Evolutionary conservation across 306 rosid species (phyloP), one percentile per base, ranked within the genome.

Genomic region (Pueraria montana): DNA sequence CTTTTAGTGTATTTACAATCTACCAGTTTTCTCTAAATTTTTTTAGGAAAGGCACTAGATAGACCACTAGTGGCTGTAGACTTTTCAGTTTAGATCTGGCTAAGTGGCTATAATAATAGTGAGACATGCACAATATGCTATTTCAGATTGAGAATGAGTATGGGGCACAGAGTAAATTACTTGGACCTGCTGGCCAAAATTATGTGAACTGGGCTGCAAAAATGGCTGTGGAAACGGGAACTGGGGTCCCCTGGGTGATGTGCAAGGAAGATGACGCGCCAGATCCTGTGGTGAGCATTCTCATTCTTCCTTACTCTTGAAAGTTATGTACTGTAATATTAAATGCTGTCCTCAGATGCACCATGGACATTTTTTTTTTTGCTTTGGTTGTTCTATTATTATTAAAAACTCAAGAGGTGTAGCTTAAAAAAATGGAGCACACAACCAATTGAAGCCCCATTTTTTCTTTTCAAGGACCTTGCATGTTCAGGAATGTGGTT

Each of bases 241-340:
- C 99, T 14, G 99, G 99, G 40, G 99, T 96, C 77, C 99, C 99
- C 0, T 96, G 99, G 99, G 87, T 96, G 48, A 96, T 96, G 99
- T 96, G 99, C 92, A 96, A 96, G 91, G 97, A 96, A 90, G 99
- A 94, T n/a, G 98, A 96, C 89, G 99, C 99, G 8, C 99, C 99
- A 27, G 99, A 96, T 94, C 99, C 99, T 81, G 93, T 96, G 93
- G 99, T 96, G 72, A 90, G 89, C 71, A 80, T 50, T 83, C 74
- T 48, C 45, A 72, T 42, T 70, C 80, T 40, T 75, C 64, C 58
- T 64, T 74, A 24, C 52, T 59, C 59, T 78, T 27, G 77, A 65
- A 69, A 80, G 26, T 45, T 68, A 23, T 55, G 59, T 78, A 61
- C 9, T 16, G 71, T 84, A 61, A 14, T 34, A 76, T 80, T 68